Percentiles rank a stretch among this genome's conserved stretches.
Evolutionary conservation across 169 alveolate species (phyloP).

Genomic region (Plasmodium gonderi): DNA sequence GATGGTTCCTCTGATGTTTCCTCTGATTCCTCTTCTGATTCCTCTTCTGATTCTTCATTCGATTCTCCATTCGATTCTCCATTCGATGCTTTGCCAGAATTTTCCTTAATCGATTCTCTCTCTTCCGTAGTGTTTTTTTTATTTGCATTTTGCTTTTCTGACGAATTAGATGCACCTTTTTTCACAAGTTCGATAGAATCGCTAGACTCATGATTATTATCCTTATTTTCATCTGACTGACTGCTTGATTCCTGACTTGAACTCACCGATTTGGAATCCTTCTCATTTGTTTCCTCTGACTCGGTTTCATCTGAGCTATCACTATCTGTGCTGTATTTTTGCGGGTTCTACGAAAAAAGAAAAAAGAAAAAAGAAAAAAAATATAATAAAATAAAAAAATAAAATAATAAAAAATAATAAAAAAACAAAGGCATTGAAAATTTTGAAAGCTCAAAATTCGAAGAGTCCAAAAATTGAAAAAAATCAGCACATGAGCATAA

Average conservation of each 20-base stretch:
- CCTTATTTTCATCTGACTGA: slow-evolving; percentile 12
- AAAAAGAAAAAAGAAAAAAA: neutral
- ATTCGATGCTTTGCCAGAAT: neutral
- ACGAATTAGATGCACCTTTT: neutral
- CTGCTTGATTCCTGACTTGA: slow-evolving; percentile 1
- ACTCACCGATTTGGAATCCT: neutral
- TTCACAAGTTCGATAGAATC: neutral
- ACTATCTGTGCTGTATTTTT: slow-evolving; percentile 6
- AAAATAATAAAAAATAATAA: neutral
- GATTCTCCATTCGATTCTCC: neutral
- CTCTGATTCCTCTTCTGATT: slow-evolving; percentile 14
- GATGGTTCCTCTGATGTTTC: neutral
- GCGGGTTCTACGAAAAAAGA: slow-evolving; percentile 9
- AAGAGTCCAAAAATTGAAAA: no score
- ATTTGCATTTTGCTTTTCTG: neutral
- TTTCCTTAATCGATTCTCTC: neutral
- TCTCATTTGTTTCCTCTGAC: neutral
- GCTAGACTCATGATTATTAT: neutral
- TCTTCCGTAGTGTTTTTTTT: neutral
- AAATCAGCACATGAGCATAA: neutral
- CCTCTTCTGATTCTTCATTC: slow-evolving; percentile 42
- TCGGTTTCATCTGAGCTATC: slow-evolving; percentile 13
- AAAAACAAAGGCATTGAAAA: neutral
- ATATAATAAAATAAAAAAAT: neutral
- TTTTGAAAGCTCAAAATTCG: no score